Conservation (phyloP, 2,329 filamentous ascomycete genomes). For the Fusarium sp. region DNA sequence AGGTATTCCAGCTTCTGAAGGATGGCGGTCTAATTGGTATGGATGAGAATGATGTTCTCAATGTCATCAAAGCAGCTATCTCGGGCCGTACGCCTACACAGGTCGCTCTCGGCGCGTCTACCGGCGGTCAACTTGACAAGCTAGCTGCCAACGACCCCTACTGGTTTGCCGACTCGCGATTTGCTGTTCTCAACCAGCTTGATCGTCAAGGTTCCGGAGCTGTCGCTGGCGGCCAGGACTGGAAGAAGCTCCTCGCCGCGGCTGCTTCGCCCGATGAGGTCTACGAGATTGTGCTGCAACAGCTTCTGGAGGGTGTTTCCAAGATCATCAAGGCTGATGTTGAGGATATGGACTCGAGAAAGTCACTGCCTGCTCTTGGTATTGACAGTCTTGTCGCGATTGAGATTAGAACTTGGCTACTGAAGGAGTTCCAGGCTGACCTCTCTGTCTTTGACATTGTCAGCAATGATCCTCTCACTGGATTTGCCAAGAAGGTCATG, state of each 20-base stretch:
- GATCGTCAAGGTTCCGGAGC: not conserved
- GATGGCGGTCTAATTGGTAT: not conserved
- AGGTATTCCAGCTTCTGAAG: not conserved
- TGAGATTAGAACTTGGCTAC: not conserved
- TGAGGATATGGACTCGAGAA: not conserved
- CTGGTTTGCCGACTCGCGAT: not conserved
- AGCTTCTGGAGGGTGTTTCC: not conserved
- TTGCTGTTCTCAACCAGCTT: not conserved
- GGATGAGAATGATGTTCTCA: not conserved
- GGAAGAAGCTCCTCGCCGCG: not conserved
- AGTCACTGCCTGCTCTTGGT: not conserved
- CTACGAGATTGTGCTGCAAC: not conserved
- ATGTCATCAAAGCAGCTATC: not conserved
- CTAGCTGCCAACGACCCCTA: not conserved
- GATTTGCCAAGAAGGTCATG: not conserved
- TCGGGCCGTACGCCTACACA: not conserved
- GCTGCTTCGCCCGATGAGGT: not conserved
- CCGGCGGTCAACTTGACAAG: not conserved
- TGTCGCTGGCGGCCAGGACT: not conserved
- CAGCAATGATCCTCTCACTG: not conserved
- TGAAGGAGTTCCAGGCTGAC: not conserved
- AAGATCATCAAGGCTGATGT: slow-evolving; percentile 1
- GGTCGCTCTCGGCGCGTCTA: not conserved
- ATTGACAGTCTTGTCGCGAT: not conserved
- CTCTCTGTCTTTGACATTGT: slow-evolving; percentile 1